phyloP scores from a whole-genome alignment of 192 early-diverging fungal species.

The Cladochytrium replicatum region DNA sequence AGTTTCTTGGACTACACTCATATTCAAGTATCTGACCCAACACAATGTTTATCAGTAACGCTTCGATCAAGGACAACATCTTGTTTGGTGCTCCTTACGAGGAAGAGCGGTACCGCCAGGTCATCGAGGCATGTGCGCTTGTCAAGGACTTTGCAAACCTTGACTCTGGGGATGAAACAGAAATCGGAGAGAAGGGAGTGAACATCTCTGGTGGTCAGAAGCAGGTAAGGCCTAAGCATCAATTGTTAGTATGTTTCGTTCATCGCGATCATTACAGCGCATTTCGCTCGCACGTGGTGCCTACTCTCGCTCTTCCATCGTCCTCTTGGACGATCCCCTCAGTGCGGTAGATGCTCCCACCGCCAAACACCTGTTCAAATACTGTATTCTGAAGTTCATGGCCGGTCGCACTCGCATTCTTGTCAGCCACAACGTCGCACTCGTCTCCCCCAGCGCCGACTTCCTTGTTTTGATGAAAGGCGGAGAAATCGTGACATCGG shows the following conservation, averaged over 20 bases:
- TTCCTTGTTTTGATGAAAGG: constrained; percentile 29
- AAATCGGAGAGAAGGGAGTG: constrained; percentile 60
- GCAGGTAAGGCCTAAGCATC: too few species aligned
- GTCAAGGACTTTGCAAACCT: constrained; percentile 75
- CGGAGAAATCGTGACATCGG: constrained; percentile 24
- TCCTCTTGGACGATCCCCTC: constrained; percentile 68
- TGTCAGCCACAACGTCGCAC: constrained; percentile 58
- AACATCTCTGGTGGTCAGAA: constrained; percentile 68
- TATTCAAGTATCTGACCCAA: too few species aligned
- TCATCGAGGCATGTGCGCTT: constrained; percentile 78
- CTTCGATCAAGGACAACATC: constrained; percentile 60
- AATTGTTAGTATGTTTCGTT: too few species aligned
- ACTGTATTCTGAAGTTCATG: constrained; percentile 62
- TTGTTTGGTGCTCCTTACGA: constrained; percentile 74
- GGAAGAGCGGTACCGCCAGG: constrained; percentile 61
- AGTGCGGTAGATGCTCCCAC: constrained; percentile 85
- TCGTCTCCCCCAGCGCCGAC: constrained; percentile 31
- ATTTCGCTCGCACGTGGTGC: constrained; percentile 62
- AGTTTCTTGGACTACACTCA: too few species aligned
- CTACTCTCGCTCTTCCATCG: constrained; percentile 5
- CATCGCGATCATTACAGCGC: too few species aligned
- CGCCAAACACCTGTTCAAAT: constrained; percentile 58
- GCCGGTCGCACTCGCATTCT: constrained; percentile 61
- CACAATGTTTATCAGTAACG: constrained; percentile 69
- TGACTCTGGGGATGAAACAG: constrained; percentile 76